phyloP scores from a whole-genome alignment of 2,329 filamentous ascomycete genomes.

The Trichoderma oligosporum region DNA sequence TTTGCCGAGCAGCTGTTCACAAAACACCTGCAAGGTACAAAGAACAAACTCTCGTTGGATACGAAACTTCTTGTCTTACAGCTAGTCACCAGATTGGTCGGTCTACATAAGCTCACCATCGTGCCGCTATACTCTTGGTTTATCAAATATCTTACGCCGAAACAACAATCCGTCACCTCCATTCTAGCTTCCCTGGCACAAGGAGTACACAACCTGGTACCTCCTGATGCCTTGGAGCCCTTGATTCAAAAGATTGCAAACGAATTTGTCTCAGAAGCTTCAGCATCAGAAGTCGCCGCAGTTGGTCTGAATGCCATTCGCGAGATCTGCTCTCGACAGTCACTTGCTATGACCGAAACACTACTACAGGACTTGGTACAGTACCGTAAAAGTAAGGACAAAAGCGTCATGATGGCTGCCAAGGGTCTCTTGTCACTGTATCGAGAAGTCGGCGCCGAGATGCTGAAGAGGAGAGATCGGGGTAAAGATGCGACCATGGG shows the following conservation, averaged over 20 bases:
- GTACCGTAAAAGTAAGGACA: conserved; percentile 96
- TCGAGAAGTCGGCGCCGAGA: conserved; percentile 82
- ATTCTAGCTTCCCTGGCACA: conserved; percentile 92
- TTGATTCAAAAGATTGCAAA: conserved; percentile 94
- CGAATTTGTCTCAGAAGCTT: conserved; percentile 94
- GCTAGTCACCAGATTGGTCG: conserved; percentile 84
- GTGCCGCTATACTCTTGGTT: conserved; percentile 95
- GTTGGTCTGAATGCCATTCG: conserved; percentile 92
- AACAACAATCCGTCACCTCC: conserved; percentile 84
- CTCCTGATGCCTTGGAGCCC: conserved; percentile 87
- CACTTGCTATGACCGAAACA: conserved; percentile 93
- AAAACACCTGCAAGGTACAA: conserved; percentile 85
- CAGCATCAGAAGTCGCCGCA: conserved; percentile 83
- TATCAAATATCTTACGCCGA: conserved; percentile 83
- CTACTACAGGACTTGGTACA: conserved; percentile 93
- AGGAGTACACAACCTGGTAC: conserved; percentile 84
- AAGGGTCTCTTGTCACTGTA: conserved; percentile 88
- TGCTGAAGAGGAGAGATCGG: conserved; percentile 84
- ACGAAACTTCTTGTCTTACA: conserved; percentile 88
- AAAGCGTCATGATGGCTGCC: conserved; percentile 98
- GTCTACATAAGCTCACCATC: conserved; percentile 86
- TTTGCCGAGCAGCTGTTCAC: conserved; percentile 88
- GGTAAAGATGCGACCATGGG: conserved; percentile 88
- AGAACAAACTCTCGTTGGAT: conserved; percentile 79
- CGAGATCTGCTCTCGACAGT: conserved; percentile 88